phyloP scores from a whole-genome alignment of 768 basidiomycete species.

The Agaricus subrufescens region DNA sequence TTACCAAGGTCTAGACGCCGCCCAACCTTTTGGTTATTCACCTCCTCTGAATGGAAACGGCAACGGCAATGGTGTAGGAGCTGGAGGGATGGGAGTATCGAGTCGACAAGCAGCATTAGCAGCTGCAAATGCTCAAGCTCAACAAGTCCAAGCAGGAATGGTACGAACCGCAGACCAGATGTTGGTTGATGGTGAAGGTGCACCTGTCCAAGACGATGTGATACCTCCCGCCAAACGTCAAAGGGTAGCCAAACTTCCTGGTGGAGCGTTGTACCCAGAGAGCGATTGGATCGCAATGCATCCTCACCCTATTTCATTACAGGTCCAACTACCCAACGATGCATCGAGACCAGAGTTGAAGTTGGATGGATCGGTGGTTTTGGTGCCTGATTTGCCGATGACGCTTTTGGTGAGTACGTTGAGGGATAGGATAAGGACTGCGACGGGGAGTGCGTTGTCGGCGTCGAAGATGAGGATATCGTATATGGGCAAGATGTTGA shows the following conservation, averaged over 20 bases:
- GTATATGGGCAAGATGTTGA: constrained; percentile 80
- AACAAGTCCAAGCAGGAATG: constrained; percentile 57
- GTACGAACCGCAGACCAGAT: constrained; percentile 80
- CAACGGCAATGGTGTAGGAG: background rate
- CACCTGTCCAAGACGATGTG: constrained; percentile 37
- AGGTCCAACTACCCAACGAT: constrained; percentile 79
- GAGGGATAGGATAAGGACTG: constrained; percentile 80
- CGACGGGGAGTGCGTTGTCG: constrained; percentile 73
- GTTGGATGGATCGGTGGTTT: constrained; percentile 73
- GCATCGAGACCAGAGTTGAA: constrained; percentile 91
- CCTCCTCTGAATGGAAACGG: constrained; percentile 34
- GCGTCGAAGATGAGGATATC: constrained; percentile 79
- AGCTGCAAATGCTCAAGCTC: constrained; percentile 43
- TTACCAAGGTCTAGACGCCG: constrained; percentile 74
- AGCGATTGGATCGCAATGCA: constrained; percentile 90
- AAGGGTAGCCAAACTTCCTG: constrained; percentile 80
- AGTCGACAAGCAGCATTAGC: constrained; percentile 59
- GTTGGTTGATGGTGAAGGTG: constrained; percentile 35
- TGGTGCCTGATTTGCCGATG: constrained; percentile 79
- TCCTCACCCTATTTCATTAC: constrained; percentile 87
- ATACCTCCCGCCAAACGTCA: constrained; percentile 85
- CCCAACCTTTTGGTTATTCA: constrained; percentile 77
- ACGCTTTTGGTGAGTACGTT: constrained; percentile 83
- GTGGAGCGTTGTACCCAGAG: constrained; percentile 80
- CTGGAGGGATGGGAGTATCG: constrained; percentile 47